Evolutionary conservation across 2,329 filamentous ascomycete species (phyloP).

Genomic region (Fusarium sp.): DNA sequence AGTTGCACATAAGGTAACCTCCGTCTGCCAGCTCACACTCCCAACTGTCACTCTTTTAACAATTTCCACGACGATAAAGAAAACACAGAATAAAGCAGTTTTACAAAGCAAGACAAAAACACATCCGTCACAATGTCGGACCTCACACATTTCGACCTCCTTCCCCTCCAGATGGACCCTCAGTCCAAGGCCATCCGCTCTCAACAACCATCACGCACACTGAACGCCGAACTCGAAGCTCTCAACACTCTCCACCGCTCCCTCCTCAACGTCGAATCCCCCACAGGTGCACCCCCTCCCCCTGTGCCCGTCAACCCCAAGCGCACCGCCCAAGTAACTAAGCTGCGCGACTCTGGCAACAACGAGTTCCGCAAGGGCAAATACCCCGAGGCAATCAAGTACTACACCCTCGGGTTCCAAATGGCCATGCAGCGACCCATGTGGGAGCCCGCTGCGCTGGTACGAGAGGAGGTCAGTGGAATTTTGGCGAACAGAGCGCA

Average conservation of each 20-base stretch:
- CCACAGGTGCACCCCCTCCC: slow-evolving; percentile 80
- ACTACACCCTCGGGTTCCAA: slow-evolving; percentile 88
- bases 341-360: slow-evolving; percentile 92
- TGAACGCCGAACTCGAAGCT: slow-evolving; percentile 74
- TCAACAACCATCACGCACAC: slow-evolving; percentile 60
- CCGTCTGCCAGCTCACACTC: slow-evolving; percentile 21
- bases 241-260: slow-evolving; percentile 84
- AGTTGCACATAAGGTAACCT: neutral
- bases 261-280: slow-evolving; percentile 67
- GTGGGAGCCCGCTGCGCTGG: slow-evolving; percentile 89
- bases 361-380: slow-evolving; percentile 81
- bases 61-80: neutral
- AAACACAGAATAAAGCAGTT: neutral
- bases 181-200: slow-evolving; percentile 78
- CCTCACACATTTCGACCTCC: slow-evolving; percentile 80
- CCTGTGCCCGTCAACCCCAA: slow-evolving; percentile 94
- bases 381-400: slow-evolving; percentile 79
- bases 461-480: slow-evolving; percentile 84
- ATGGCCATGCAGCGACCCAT: slow-evolving; percentile 86
- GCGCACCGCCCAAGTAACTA: slow-evolving; percentile 86
- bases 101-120: neutral
- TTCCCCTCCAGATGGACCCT: slow-evolving; percentile 86
- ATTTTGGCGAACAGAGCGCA: slow-evolving; percentile 91
- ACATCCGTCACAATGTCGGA: slow-evolving; percentile 62
- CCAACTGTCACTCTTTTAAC: slow-evolving; percentile 33